Base-by-base conservation (phyloP, 805 yeast species). In the Candida chauliodis region DNA sequence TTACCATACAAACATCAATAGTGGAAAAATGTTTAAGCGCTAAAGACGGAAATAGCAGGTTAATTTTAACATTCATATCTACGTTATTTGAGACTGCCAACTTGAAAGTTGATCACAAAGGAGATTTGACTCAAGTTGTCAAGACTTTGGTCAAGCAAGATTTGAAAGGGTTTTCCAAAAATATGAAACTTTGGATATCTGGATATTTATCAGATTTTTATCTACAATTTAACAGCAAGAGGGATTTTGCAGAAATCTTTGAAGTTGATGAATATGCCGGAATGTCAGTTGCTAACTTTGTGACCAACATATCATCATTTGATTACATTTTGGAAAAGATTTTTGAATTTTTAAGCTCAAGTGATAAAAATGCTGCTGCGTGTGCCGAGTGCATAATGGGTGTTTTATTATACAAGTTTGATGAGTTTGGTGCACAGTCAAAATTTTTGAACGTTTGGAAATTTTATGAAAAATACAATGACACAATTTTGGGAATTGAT, bases 381-480 rank as follows among this genome's bases (percentile, higher is more conserved):
- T 50, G 63, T 36, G 56, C 70, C 30, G 76, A 75, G 27, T 43
- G 66, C 3, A 49, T 70, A 5, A 28, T 70, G 7, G 77, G 78
- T 1, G 64, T 57, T 8, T 49, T 73, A 13, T 42, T 70, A 1
- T 46, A 56, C 40, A 58, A 55, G 20, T 55, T 50, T 37, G 42
- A 48, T n/a, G n/a, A n/a, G n/a, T n/a, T n/a, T n/a, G n/a, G n/a
- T n/a, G n/a, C n/a, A n/a, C n/a, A n/a, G n/a, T 27, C 23, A 10
- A 52, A 53, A 23, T 50, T 44, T 38, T 15, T 65, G 2, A 48
- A 59, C 6, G 56, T 57, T 38, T 48, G 50, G 5, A 21, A 17
- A 1, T 27, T 53, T 19, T 44, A 52, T 30, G 21, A 45, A 4
- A 18, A 42, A 1, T 53, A 42, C 20, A 45, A 47, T 6, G 26